phyloP scores from a whole-genome alignment of 257 asterid species.

The Coffea eugenioides region DNA sequence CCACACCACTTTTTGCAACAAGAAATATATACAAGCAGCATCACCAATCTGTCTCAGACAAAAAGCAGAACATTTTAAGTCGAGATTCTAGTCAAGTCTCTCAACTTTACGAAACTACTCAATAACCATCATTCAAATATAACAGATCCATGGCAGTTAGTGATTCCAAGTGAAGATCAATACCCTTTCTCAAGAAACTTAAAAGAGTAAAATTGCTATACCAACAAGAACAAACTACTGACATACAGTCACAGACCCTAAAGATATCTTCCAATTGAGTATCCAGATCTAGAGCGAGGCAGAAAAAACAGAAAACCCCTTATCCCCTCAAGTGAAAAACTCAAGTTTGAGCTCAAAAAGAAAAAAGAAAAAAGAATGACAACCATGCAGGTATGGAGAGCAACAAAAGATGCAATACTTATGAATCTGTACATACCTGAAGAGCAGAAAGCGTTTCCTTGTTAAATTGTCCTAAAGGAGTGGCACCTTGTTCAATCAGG shows the following conservation, averaged over 20 bases:
- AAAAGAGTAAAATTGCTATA: background rate
- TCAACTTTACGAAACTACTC: constrained; percentile 5
- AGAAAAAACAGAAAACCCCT: background rate
- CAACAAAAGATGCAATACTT: background rate
- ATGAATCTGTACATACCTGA: constrained; percentile 46
- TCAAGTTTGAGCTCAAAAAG: background rate
- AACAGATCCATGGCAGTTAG: background rate
- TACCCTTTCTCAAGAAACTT: background rate
- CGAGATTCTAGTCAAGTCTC: background rate
- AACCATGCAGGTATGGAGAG: background rate
- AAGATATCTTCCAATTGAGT: background rate
- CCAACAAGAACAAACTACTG: background rate
- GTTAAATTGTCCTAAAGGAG: constrained; percentile 38
- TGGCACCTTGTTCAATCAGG: constrained; percentile 37
- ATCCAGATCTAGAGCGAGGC: constrained; percentile 8
- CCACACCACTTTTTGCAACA: no score
- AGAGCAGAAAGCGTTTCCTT: constrained; percentile 56
- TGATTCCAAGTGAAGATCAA: background rate
- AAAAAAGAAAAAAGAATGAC: background rate
- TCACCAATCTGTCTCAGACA: background rate
- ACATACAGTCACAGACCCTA: background rate
- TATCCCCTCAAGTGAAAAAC: background rate
- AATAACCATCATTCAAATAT: background rate
- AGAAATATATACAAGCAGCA: background rate
- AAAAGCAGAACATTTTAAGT: constrained; percentile 1